Base-by-base conservation (phyloP, 2,329 filamentous ascomycete genomes). In the Celoporthe dispersa region DNA sequence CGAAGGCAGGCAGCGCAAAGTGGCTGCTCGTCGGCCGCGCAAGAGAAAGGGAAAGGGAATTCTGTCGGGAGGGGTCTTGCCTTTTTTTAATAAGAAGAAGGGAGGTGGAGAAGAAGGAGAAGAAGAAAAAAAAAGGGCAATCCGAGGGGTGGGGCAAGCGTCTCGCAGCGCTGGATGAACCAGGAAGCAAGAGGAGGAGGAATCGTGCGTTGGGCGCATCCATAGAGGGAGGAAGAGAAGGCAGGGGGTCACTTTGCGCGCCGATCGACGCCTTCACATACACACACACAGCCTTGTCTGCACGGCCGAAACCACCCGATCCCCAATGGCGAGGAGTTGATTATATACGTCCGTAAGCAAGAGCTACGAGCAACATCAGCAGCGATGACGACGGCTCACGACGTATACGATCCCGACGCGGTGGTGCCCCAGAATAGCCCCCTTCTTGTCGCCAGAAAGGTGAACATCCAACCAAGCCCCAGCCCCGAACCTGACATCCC, bases 401-500 rank as follows among this genome's bases (percentile, higher is more conserved):
- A 82, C 66, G 77, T 79, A 66, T 84, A 81, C 75, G 81, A 84
- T 73, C 78, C 82, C 73, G 82, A 85, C 80, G 83, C 83, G 72
- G 80, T 80, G 71, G 73, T 80, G 53, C 78, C 79, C 63, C 78
- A 75, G 73, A 79, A 80, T 73, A 84, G 82, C 72, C 83, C 83
- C 69, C 78, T 74, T 57, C 73, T 77, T 68, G 70, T 74, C 76
- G 78, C 82, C 64, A 77, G 78, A 80, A 78, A 77, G 71, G 80
- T 83, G 67, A 85, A 81, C 73, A 80, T 84, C 62, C 79, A 80
- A 65, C 85, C 84, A n/a, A 85, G 86, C 64, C 84, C 83, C 64
- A 87, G 84, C 75, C 85, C 86, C 16, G 80, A 82, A 44, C 84
- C 82, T 73, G 80, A 80, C 74, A 78, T 84, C 69, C 80, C 81